Evolutionary conservation across 176 grass and related monocot genomes (phyloP), one percentile per base, ranked within the genome.

Genomic region (Tillandsia fasciculata): DNA sequence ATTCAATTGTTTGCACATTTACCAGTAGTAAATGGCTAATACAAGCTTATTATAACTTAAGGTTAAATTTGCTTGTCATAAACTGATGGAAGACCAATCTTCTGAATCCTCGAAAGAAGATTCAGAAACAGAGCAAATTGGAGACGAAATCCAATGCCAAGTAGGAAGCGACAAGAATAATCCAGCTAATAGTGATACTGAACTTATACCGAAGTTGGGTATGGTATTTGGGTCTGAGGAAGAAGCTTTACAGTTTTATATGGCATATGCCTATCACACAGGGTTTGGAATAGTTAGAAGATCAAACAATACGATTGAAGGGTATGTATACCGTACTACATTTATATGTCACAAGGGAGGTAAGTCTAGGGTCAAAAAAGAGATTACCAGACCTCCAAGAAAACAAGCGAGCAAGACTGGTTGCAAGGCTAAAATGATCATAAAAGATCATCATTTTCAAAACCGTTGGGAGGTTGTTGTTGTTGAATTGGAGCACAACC

Each of bases 301-400:
- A 33, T 87, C 84, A 68, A 87, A 82, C 42, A 86, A 95, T 72
- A 95, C 81, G 63, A 75, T 88, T 50, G 87, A 95, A 56, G 90
- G 90, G 53, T 83, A 90, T 53, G 83, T 83, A 50, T 95, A 95
- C 69, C 86, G 90, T 17, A 81, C 87, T 68, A 90, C 90, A 68
- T 88, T 95, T 76, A 82, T 90, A 64, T 95, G 90, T 70, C 90
- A 86, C 77, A 95, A 95, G 77, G 90, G 87, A 48, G 90, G 90
- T 52, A 95, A 90, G 69, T 81, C 90, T 73, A 95, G 84, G 59
- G 88, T 89, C 77, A 95, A 89, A 68, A 86, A 86, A 50, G 90
- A 83, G 33, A 42, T 42, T 17, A 72, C 87, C 15, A 93, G 89
- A 83, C 82, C 87, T 81, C 78, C 86, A 80, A 95, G 90, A 65